These are phyloP conservation scores for Hypoxylon fuscum DNA, from an alignment of 495 filamentous ascomycete genomes.

Conservation along the genomic window DNA sequence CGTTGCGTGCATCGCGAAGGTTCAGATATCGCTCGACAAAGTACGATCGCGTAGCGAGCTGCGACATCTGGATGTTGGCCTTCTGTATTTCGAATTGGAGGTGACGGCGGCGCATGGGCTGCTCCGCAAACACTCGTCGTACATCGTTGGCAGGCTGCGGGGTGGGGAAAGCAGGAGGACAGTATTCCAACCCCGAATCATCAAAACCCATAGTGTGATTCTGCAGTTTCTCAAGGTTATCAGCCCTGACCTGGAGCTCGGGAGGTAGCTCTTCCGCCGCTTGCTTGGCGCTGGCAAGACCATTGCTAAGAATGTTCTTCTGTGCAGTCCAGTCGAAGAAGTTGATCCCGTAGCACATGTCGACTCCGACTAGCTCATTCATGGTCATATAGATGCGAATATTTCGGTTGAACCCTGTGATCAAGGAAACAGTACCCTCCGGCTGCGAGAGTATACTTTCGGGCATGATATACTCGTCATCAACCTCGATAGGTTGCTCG, in stretches of 20 bases:
- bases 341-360: constrained; percentile 76
- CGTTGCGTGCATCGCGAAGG: constrained; percentile 63
- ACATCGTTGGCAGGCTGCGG: constrained; percentile 49
- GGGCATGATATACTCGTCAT: constrained; percentile 77
- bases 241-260: constrained; percentile 64
- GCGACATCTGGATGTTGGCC: constrained; percentile 79
- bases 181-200: constrained; percentile 48
- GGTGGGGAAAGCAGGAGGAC: constrained; percentile 44
- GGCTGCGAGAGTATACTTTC: constrained; percentile 72
- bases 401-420: constrained; percentile 81
- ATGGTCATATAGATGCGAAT: constrained; percentile 77
- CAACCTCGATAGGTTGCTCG: constrained; percentile 79
- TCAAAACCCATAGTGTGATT: constrained; percentile 41
- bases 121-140: constrained; percentile 45
- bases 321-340: constrained; percentile 77
- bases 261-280: constrained; percentile 67
- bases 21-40: constrained; percentile 84
- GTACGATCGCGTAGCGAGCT: constrained; percentile 78
- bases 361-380: constrained; percentile 71
- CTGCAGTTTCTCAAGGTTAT: constrained; percentile 32
- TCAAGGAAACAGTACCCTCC: constrained; percentile 64
- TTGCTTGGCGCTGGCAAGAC: constrained; percentile 67
- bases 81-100: constrained; percentile 87
- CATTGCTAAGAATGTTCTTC: constrained; percentile 67
- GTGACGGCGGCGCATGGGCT: constrained; percentile 54